Base-by-base conservation (phyloP, 2,329 filamentous ascomycete species). In the Penicillium sp. region DNA sequence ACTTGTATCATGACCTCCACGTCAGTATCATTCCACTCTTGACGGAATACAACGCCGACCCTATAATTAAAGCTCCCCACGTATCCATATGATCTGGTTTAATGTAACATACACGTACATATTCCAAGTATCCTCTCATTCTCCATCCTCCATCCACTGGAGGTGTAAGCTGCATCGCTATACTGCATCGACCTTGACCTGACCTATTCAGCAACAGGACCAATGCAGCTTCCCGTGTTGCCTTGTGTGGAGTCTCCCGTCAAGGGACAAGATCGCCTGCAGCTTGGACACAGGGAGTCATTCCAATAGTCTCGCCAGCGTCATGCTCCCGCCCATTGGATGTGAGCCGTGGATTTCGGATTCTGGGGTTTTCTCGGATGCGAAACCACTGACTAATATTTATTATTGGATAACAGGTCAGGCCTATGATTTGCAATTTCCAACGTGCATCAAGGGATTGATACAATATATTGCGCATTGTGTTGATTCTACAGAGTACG, bases 241-340 rank as follows among this genome's bases (percentile, higher is more conserved):
- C 52, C 52, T 54, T 31, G 29, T 39, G 44, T 43, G 22, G 38
- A 42, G 31, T 36, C 18, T 31, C 6, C 38, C 29, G 11, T 27
- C 48, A 47, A 56, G 49, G 43, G n/a, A 34, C 39, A 27, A 27
- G 40, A 54, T 50, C 40, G 40, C 18, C 40, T 44, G 42, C 42
- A 38, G 52, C 53, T 55, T 51, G 52, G 49, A 24, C 47, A 57
- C 49, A 31, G 24, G 43, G 56, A 44, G 39, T 14, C 57, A 56
- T 55, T 61, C 49, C 54, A 57, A 45, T 38, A 52, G 55, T 59
- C 54, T 53, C 45, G 61, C 59, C 55, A 63, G 49, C 43, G 36
- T 47, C 38, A 48, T 47, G 8, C 21, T 14, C 42, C 22, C 44
- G 5, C 51, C 52, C 34, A 55, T 64, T 61, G 52, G 53, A 47